Conservation (phyloP, 176 grass and related monocot species). For the Oryza longistaminata region DNA sequence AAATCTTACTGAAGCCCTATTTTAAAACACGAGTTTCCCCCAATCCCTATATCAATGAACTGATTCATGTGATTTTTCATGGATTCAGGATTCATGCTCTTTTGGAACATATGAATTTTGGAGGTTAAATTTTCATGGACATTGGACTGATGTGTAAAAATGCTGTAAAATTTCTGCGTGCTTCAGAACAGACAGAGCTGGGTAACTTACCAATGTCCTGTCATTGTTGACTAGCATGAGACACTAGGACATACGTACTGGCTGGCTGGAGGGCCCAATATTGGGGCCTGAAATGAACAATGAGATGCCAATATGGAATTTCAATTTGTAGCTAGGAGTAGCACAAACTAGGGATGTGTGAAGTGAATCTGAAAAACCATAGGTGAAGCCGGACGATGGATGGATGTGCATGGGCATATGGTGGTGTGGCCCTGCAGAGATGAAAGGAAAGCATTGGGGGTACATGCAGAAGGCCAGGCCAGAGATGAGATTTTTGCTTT, state of each 20-base stretch:
- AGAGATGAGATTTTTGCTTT: constrained; percentile 44
- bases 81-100: background rate
- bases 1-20: background rate
- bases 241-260: background rate
- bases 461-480: background rate
- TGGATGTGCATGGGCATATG: background rate
- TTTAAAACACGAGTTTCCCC: background rate
- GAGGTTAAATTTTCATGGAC: background rate
- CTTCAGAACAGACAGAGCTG: background rate
- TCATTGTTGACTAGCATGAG: background rate
- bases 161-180: background rate
- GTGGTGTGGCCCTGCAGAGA: background rate
- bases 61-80: background rate
- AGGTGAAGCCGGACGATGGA: background rate
- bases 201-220: background rate
- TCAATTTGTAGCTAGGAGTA: background rate
- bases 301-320: background rate
- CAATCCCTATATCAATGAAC: background rate
- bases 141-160: background rate
- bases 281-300: background rate
- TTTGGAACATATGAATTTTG: background rate
- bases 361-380: background rate
- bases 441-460: background rate
- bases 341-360: background rate
- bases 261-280: background rate